Evolutionary conservation across 2,329 filamentous ascomycete genomes (phyloP).

Genomic region (Aureobasidium sp.): DNA sequence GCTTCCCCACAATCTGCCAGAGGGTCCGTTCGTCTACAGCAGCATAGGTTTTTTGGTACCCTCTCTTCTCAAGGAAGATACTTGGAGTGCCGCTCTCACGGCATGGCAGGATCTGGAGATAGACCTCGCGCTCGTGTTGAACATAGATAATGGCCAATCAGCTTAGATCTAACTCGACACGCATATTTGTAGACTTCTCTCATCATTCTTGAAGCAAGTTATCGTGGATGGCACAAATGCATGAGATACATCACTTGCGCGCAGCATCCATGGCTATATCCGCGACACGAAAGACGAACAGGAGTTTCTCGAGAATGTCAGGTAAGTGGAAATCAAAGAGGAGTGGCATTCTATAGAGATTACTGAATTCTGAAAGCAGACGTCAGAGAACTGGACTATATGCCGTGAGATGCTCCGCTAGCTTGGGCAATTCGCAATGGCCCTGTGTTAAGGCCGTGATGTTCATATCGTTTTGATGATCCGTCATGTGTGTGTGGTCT

Average conservation of each 20-base stretch:
- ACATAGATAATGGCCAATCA: not conserved
- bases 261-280: not conserved
- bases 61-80: not conserved
- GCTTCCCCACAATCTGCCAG: not conserved
- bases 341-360: slow-evolving; percentile 12
- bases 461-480: slow-evolving; percentile 12
- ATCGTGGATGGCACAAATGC: not conserved
- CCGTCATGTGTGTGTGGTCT: slow-evolving; percentile 1
- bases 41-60: not conserved
- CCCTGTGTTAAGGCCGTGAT: not conserved
- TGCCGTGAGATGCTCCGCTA: slow-evolving; percentile 10
- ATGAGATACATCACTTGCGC: not conserved
- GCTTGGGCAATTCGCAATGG: slow-evolving; percentile 9
- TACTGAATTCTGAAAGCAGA: slow-evolving; percentile 6
- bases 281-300: not conserved
- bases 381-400: slow-evolving; percentile 6
- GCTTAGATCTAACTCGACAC: no score
- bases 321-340: slow-evolving; percentile 5
- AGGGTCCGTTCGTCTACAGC: not conserved
- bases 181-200: not conserved
- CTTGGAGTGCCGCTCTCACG: not conserved
- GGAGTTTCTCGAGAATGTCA: not conserved
- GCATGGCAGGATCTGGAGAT: not conserved
- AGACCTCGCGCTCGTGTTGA: not conserved
- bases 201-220: not conserved